Base-by-base conservation (phyloP, 495 filamentous ascomycete species). In the Aspergillus sclerotioniger region DNA sequence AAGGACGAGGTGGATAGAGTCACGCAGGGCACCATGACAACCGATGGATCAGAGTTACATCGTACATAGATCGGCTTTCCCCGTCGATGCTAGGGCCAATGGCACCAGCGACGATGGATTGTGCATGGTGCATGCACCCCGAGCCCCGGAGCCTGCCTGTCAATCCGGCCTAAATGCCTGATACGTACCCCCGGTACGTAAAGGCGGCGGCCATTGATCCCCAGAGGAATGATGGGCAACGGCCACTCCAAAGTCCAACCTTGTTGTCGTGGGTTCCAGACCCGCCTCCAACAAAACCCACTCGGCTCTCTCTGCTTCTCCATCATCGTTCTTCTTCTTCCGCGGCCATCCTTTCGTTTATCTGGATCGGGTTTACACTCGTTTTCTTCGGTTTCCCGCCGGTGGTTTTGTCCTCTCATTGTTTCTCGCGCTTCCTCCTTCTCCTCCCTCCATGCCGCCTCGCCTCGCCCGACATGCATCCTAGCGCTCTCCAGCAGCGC, bases 381-480 rank as follows among this genome's bases (percentile, higher is more conserved):
- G 28, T 50, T 31, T 21, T 25, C 47, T 50, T 50, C 35, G 47
- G 53, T 57, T 33, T 46, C 25, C 28, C 52, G 37, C 49, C 33
- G 29, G 41, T 49, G 60, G 25, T 12, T 57, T 39, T 20, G 41
- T 66, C 32, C 17, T 44, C 10, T 59, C 46, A 19, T 47, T 13
- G 31, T 45, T 20, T 48, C 32, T 21, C 52, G 44, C 62, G 52
- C 58, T 58, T 56, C 56, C 33, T 43, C 45, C 46, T 54, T 56
- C 41, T 56, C 48, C 33, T 51, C 33, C 37, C 45, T 65, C 65
- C 63, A 71, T 70, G 67, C 63, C 59, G 61, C 60, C 51, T 66
- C 37, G 25, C 49, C 58, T 61, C 39, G 59, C 55, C 51, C 61
- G 65, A 55, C 32, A 76, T 76, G 71, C 62, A 74, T 67, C 53